Evolutionary conservation across 176 grass and related monocot species (phyloP).

Genomic region (Neostapfia colusana): DNA sequence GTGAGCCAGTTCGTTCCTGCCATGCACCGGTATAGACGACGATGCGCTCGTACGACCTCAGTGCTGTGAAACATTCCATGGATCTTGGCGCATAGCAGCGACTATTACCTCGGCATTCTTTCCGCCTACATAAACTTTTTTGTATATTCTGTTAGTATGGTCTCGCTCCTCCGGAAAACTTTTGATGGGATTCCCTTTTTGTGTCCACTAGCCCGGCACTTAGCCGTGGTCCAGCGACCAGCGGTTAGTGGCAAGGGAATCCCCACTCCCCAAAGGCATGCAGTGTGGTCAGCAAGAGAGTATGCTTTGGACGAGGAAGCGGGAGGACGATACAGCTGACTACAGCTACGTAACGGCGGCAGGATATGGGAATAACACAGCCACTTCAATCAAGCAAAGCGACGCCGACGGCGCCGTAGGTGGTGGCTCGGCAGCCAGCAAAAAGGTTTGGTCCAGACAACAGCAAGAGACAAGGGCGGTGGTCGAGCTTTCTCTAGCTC

Average conservation of each 20-base stretch:
- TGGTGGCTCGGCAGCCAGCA: neutral
- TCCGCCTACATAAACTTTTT: no score
- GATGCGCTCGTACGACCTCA: neutral
- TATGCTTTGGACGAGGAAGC: neutral
- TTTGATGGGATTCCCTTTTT: neutral
- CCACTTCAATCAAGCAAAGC: conserved; percentile 7
- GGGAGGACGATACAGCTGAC: neutral
- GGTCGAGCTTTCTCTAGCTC: neutral
- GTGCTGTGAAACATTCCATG: conserved; percentile 5
- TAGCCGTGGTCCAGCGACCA: neutral
- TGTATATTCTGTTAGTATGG: no score
- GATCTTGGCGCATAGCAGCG: neutral
- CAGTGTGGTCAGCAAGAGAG: conserved; percentile 4
- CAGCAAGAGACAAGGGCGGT: neutral
- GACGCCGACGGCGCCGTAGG: neutral
- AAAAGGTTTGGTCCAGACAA: neutral
- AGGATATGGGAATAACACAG: conserved; percentile 9
- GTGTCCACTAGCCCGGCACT: neutral
- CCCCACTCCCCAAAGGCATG: neutral
- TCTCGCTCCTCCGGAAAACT: neutral
- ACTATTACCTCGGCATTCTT: neutral
- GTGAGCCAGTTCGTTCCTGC: neutral
- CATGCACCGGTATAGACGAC: neutral
- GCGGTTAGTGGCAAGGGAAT: conserved; percentile 2
- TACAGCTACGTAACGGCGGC: neutral